A percentile compares a stretch with the other conserved stretches of the same genome.
phyloP scores from a whole-genome alignment of 2,329 filamentous ascomycete species.

The Arthrobotrys sphaeroides region DNA sequence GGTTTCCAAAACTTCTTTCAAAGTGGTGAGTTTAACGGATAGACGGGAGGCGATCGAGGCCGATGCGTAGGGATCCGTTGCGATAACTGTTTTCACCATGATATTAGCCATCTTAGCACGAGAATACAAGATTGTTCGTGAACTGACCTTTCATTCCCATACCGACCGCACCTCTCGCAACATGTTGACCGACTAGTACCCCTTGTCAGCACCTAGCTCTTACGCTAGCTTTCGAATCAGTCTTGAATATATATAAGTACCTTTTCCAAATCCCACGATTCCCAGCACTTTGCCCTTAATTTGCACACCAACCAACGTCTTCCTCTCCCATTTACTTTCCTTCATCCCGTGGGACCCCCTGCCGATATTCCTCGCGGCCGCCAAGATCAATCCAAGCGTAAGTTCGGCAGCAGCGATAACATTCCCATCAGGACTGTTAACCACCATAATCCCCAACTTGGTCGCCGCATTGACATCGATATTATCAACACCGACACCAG shows the following conservation, averaged over 20 bases:
- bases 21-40: slow-evolving; percentile 70
- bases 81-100: slow-evolving; percentile 65
- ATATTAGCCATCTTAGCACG: not conserved
- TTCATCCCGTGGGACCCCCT: slow-evolving; percentile 65
- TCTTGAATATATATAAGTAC: slow-evolving; percentile 60
- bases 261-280: slow-evolving; percentile 83
- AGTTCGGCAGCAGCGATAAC: slow-evolving; percentile 83
- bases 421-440: slow-evolving; percentile 82
- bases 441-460: slow-evolving; percentile 77
- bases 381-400: slow-evolving; percentile 77
- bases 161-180: slow-evolving; percentile 80
- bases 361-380: slow-evolving; percentile 77
- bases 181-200: slow-evolving; percentile 73
- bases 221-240: not conserved
- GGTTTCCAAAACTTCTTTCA: slow-evolving; percentile 71
- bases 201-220: not conserved
- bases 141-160: slow-evolving; percentile 72
- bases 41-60: slow-evolving; percentile 74
- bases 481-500: slow-evolving; percentile 84
- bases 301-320: slow-evolving; percentile 78
- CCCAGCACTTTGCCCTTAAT: slow-evolving; percentile 79
- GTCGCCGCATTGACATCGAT: slow-evolving; percentile 79
- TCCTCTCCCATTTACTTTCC: slow-evolving; percentile 75
- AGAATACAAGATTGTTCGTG: not conserved
- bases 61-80: slow-evolving; percentile 80